These are phyloP conservation scores for Xylogone sp. DNA, from an alignment of 2,329 filamentous ascomycete genomes.

Conservation along the genomic window DNA sequence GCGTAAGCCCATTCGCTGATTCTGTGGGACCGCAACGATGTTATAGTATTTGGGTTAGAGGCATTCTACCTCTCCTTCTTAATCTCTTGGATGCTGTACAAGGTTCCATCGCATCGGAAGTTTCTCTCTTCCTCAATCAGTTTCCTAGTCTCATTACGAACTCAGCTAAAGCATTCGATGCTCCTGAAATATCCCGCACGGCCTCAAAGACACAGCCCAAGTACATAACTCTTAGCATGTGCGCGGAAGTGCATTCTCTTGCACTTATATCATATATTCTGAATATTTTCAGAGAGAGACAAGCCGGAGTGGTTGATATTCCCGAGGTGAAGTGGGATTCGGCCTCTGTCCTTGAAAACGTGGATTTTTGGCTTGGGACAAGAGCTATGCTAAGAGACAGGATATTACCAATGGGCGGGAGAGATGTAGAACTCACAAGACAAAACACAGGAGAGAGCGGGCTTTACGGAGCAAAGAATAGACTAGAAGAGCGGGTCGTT, in stretches of 20 bases:
- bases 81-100: constrained; percentile 84
- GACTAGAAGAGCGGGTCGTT: constrained; percentile 73
- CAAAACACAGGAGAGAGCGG: constrained; percentile 31
- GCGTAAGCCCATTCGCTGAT: constrained; percentile 76
- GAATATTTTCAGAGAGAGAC: constrained; percentile 54
- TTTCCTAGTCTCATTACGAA: constrained; percentile 76
- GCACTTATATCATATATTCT: constrained; percentile 73
- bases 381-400: constrained; percentile 66
- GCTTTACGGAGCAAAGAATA: constrained; percentile 36
- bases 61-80: constrained; percentile 80
- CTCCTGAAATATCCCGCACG: constrained; percentile 49
- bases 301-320: constrained; percentile 66
- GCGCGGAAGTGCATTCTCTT: constrained; percentile 75
- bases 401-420: constrained; percentile 67
- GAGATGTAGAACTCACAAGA: constrained; percentile 61
- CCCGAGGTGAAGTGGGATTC: constrained; percentile 73
- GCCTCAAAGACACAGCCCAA: constrained; percentile 44
- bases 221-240: constrained; percentile 68
- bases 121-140: constrained; percentile 83
- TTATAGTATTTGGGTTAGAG: constrained; percentile 87
- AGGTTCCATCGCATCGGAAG: constrained; percentile 75
- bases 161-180: constrained; percentile 69
- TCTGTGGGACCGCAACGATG: constrained; percentile 65
- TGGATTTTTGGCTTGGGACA: constrained; percentile 75
- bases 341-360: constrained; percentile 69